Percentiles rank a stretch among this genome's conserved stretches.
Conservation (phyloP, 106 monocot species). For the Posidonia australis region DNA sequence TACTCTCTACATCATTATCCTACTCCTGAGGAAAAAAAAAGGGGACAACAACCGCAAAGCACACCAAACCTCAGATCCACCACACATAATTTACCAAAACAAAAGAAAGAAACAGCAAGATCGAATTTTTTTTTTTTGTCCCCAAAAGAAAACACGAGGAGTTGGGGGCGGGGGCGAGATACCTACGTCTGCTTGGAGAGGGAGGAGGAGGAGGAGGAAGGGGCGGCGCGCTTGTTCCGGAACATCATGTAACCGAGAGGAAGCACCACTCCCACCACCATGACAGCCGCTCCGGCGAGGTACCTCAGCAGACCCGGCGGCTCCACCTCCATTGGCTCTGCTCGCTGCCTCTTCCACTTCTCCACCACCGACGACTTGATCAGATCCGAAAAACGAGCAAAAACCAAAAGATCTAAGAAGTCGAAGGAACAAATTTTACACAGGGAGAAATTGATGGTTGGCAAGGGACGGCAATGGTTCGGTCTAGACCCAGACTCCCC, state of each 20-base stretch:
- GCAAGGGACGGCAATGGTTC: too few species aligned
- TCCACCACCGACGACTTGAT: too few species aligned
- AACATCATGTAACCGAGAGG: constrained; percentile 96
- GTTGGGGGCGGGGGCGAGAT: neutral
- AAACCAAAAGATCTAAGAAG: neutral
- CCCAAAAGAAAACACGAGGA: neutral
- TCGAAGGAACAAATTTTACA: too few species aligned
- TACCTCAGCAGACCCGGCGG: constrained; percentile 65
- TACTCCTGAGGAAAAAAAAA: too few species aligned
- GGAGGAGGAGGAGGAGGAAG: constrained; percentile 33
- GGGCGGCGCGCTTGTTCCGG: constrained; percentile 55
- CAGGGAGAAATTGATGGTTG: too few species aligned
- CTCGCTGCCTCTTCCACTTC: neutral
- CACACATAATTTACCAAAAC: too few species aligned
- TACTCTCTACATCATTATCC: too few species aligned
- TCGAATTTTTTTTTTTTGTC: neutral
- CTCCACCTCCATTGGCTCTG: constrained; percentile 55
- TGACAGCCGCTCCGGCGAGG: constrained; percentile 72
- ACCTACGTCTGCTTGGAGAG: constrained; percentile 98
- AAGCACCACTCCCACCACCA: constrained; percentile 78
- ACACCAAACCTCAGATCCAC: too few species aligned
- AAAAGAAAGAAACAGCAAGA: too few species aligned
- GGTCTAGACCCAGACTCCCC: too few species aligned
- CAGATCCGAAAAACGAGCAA: too few species aligned
- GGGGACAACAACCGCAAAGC: too few species aligned